Conservation (phyloP, 306 rosid genomes). For the Vigna reflexopilosa region DNA sequence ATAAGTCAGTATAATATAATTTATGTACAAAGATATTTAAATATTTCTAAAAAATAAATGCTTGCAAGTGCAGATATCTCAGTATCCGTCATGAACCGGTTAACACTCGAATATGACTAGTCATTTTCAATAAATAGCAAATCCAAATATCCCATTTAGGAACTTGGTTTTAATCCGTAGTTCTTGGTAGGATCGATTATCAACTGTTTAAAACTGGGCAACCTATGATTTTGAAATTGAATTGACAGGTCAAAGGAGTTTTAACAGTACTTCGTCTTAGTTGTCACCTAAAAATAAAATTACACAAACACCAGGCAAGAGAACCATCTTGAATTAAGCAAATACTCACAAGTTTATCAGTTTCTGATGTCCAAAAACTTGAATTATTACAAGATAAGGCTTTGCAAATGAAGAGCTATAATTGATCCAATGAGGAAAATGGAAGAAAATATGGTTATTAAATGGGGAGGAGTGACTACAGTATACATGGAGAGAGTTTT, state of each 20-base stretch:
- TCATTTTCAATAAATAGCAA: too few species aligned
- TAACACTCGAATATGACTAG: too few species aligned
- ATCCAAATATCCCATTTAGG: too few species aligned
- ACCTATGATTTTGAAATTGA: neutral
- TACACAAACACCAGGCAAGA: neutral
- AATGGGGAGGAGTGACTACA: conserved; percentile 60
- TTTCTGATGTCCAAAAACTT: neutral
- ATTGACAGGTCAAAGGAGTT: neutral
- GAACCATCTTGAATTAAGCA: neutral
- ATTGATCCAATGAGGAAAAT: neutral
- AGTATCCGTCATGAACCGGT: too few species aligned
- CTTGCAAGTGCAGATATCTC: too few species aligned
- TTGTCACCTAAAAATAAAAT: neutral
- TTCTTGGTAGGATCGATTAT: neutral
- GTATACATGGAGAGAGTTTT: conserved; percentile 38
- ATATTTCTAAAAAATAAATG: too few species aligned
- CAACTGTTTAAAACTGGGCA: neutral
- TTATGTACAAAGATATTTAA: too few species aligned
- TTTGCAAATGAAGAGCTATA: neutral
- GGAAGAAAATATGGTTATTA: conserved; percentile 29
- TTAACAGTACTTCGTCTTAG: neutral
- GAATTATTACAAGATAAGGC: neutral
- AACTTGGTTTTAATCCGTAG: too few species aligned
- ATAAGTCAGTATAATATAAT: too few species aligned
- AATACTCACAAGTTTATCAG: neutral